These are phyloP conservation scores for Cicer pinnatifidum DNA, from an alignment of 306 rosid species.

Conservation along the genomic window DNA sequence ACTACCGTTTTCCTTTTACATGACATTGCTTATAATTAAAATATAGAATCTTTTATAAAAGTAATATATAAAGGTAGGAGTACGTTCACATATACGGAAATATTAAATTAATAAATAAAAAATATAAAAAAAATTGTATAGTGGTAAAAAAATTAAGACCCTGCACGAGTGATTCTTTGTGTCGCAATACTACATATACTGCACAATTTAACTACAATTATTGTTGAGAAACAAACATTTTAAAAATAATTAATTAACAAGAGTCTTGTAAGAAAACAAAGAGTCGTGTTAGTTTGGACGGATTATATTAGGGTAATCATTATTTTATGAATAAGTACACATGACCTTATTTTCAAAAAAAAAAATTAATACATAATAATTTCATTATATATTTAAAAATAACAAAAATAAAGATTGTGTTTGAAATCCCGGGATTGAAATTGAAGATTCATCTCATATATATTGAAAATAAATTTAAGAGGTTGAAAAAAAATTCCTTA, in stretches of 20 bases:
- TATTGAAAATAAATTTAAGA: too few relatives aligned
- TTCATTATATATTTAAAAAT: not conserved
- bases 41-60: too few relatives aligned
- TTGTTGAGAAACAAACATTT: not conserved
- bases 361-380: not conserved
- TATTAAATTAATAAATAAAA: too few relatives aligned
- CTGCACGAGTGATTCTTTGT: too few relatives aligned
- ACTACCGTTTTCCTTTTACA: not conserved
- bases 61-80: not conserved
- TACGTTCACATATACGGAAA: too few relatives aligned
- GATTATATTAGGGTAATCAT: not conserved
- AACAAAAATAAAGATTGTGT: not conserved
- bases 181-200: not conserved
- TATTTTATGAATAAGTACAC: not conserved
- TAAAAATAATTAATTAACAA: not conserved
- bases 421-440: too few relatives aligned
- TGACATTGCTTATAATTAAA: not conserved
- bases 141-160: too few relatives aligned
- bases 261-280: not conserved
- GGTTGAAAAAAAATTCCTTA: too few relatives aligned
- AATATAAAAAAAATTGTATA: too few relatives aligned
- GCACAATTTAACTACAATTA: conserved; percentile 1
- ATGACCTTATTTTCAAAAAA: not conserved
- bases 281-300: not conserved
- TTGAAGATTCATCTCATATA: too few relatives aligned